Conservation (phyloP, 257 asterid species). For the Linaria vulgaris region DNA sequence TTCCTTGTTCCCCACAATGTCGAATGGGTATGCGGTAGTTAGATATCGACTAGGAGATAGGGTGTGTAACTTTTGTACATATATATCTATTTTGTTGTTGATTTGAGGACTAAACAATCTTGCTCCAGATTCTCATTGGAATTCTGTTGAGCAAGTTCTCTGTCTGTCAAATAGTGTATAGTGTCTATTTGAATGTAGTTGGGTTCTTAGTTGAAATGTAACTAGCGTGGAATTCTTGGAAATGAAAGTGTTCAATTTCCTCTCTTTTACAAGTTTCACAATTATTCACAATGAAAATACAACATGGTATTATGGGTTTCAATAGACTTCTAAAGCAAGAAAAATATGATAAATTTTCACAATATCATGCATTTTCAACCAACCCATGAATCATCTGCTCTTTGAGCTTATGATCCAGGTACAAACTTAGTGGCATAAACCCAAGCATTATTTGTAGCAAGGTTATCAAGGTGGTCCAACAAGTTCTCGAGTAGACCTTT, state of each 20-base stretch:
- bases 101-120: slow-evolving; percentile 21
- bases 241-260: slow-evolving; percentile 13
- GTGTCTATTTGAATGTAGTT: slow-evolving; percentile 24
- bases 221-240: slow-evolving; percentile 24
- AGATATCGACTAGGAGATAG: slow-evolving; percentile 21
- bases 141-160: slow-evolving; percentile 6
- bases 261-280: slow-evolving; percentile 8
- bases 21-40: slow-evolving; percentile 24
- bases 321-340: neutral
- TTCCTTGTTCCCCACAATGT: slow-evolving; percentile 19
- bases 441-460: slow-evolving; percentile 85
- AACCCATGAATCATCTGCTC: neutral
- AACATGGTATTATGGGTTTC: no score
- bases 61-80: slow-evolving; percentile 16
- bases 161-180: slow-evolving; percentile 26
- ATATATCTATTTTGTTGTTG: slow-evolving; percentile 33
- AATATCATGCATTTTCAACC: neutral
- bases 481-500: slow-evolving; percentile 73
- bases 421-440: slow-evolving; percentile 72
- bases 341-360: slow-evolving; percentile 21
- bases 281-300: no score
- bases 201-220: slow-evolving; percentile 18
- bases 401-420: slow-evolving; percentile 50
- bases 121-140: slow-evolving; percentile 9
- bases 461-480: slow-evolving; percentile 78